Percentiles rank a stretch among this genome's conserved stretches.
Conservation (phyloP, 1,284 basidiomycete genomes). For the Cerrena zonata region DNA sequence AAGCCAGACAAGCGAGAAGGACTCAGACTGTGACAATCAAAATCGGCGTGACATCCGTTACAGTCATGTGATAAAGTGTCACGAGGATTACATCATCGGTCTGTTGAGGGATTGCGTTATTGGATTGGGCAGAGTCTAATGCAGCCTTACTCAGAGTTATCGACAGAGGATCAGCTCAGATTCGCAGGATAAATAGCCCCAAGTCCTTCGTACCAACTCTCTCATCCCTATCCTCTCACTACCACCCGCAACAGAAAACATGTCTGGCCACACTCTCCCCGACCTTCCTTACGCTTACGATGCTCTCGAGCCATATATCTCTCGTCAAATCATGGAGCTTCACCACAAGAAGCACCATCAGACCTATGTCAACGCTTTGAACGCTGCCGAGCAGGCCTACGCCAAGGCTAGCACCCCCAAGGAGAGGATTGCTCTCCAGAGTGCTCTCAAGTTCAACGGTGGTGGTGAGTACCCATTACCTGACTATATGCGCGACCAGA, state of each 20-base stretch:
- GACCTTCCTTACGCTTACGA: slow-evolving; percentile 88
- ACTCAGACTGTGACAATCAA: no score
- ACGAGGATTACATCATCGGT: slow-evolving; percentile 6
- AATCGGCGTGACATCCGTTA: no score
- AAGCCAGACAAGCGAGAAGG: no score
- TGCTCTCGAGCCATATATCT: slow-evolving; percentile 75
- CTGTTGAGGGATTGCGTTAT: no score
- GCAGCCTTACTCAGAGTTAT: slow-evolving; percentile 3
- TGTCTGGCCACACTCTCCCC: slow-evolving; percentile 68
- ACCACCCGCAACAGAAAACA: slow-evolving; percentile 10
- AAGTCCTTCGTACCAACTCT: not conserved
- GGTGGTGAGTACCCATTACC: slow-evolving; percentile 75
- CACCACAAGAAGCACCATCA: slow-evolving; percentile 97
- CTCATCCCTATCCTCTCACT: slow-evolving; percentile 1
- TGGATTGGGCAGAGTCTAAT: no score
- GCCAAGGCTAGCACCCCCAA: slow-evolving; percentile 62
- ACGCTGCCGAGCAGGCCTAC: slow-evolving; percentile 85
- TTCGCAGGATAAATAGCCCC: slow-evolving; percentile 1
- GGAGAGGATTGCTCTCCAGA: slow-evolving; percentile 80
- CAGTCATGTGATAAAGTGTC: no score
- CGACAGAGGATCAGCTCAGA: not conserved
- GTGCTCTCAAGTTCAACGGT: slow-evolving; percentile 87
- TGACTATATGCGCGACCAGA: no score
- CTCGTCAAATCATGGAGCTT: slow-evolving; percentile 81
- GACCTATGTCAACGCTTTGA: slow-evolving; percentile 86